Base-by-base conservation (phyloP, 192 early-diverging fungal species). In the Rhizoclosmatium sp. region DNA sequence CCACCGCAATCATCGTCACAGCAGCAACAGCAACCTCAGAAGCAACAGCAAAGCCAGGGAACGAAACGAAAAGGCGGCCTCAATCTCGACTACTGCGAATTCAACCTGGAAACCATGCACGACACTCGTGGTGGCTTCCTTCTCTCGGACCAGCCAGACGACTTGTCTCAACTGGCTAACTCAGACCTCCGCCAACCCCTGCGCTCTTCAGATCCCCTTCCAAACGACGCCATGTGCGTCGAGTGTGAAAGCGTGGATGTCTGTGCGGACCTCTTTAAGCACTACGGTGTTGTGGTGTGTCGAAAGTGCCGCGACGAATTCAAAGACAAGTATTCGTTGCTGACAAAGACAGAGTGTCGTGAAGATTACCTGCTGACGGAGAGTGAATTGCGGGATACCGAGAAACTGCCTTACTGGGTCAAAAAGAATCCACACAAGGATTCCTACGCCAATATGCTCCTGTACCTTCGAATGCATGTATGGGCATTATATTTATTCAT, bases 391-490 rank as follows among this genome's bases (percentile, higher is more conserved):
- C 83, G 91, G 5, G 96, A 97, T 82, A 77, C 79, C 3, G 89
- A 91, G 23, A 79, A 91, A 58, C 87, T 99, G 45, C 94, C 95
- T 0, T 86, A 88, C 59, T 97, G 95, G 93, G 90, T 92, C 42
- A 92, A 93, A 74, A 93, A 96, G 46, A 99, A 99, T 79, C 98
- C 98, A 40, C 94, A 93, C 80, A 99, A 99, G 78, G 90, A 93
- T 0, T 96, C 95, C 2, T 99, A 96, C 92, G 95, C 95, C 85
- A 96, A 97, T 84, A 99, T 99, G 98, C 90, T 96, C 80, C 84
- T 99, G 40, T 99, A 95, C 74, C 85, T 97, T 19, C 87, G 96
- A 14, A 84, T 86, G 71, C 93, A 95, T 81, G 93, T 91, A 79
- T 14, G 69, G 10, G 12, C 64, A 65, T 65, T 16, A 23, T 58